These are phyloP conservation scores for Teratosphaeria zuluensis DNA, from an alignment of 2,329 filamentous ascomycete species.

Conservation along the genomic window DNA sequence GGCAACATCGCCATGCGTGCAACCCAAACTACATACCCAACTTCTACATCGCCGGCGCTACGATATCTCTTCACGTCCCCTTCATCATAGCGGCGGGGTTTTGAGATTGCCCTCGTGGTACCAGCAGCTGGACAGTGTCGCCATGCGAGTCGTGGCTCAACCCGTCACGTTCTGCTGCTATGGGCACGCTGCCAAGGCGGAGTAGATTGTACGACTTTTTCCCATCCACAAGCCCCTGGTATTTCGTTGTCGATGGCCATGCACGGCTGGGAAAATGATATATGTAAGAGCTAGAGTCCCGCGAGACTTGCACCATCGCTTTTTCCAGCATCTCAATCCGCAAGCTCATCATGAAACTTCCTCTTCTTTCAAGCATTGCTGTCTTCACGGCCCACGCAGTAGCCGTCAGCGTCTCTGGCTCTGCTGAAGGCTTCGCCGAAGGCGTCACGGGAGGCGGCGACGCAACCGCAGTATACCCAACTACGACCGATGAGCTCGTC, in stretches of 20 bases:
- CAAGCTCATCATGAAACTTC: not conserved
- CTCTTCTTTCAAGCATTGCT: not conserved
- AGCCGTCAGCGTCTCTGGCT: slow-evolving; percentile 13
- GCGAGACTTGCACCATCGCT: not conserved
- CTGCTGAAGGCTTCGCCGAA: slow-evolving; percentile 41
- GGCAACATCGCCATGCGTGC: not conserved
- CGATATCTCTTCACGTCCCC: not conserved
- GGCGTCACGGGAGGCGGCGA: slow-evolving; percentile 52
- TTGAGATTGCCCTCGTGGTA: not conserved
- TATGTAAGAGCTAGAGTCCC: not conserved
- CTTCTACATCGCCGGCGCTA: not conserved
- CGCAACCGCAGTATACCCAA: slow-evolving; percentile 29
- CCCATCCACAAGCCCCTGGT: not conserved
- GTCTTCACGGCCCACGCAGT: slow-evolving; percentile 1
- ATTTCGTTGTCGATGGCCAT: not conserved
- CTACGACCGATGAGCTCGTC: slow-evolving; percentile 44
- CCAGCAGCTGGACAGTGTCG: not conserved
- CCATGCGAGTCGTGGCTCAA: not conserved
- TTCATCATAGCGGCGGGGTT: too few relatives aligned
- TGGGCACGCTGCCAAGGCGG: not conserved
- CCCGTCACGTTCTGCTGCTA: not conserved
- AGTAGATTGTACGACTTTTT: not conserved
- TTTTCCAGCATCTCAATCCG: not conserved
- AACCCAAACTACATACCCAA: not conserved
- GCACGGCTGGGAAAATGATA: not conserved